Conservation (phyloP, 2,329 filamentous ascomycete genomes). For the Sarocladiaceae sp. region DNA sequence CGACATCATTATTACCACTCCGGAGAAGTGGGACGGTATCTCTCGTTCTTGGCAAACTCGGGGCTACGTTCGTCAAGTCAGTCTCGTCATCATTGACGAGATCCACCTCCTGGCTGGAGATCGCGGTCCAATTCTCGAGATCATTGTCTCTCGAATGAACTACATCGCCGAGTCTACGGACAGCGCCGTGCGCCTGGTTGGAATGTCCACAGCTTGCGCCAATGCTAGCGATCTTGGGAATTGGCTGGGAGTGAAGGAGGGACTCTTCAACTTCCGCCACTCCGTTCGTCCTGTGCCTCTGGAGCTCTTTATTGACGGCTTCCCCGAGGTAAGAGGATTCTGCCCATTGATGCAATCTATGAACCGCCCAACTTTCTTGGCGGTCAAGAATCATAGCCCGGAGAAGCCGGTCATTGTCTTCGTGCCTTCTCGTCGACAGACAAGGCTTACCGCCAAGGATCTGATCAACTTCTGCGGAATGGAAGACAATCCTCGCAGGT, state of each 20-base stretch:
- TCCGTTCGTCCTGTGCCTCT: conserved; percentile 94
- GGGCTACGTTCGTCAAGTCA: conserved; percentile 92
- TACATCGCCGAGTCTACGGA: conserved; percentile 96
- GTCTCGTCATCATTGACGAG: conserved; percentile 96
- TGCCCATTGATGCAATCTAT: conserved; percentile 98
- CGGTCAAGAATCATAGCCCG: conserved; percentile 94
- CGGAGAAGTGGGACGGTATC: conserved; percentile 99
- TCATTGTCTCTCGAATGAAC: conserved; percentile 94
- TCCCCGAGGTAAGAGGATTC: conserved; percentile 91
- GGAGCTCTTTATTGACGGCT: conserved; percentile 96
- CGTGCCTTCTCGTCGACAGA: conserved; percentile 91
- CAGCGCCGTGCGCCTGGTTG: conserved; percentile 80
- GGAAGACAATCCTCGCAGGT: conserved; percentile 94
- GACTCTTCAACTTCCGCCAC: conserved; percentile 94
- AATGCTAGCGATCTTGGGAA: conserved; percentile 93
- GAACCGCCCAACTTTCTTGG: conserved; percentile 94
- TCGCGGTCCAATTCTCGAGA: conserved; percentile 94
- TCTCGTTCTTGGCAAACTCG: conserved; percentile 98
- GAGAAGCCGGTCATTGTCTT: conserved; percentile 98
- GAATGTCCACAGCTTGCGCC: conserved; percentile 99
- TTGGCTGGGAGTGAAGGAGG: conserved; percentile 95
- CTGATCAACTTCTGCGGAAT: conserved; percentile 97
- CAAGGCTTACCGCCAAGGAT: conserved; percentile 89
- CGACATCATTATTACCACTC: conserved; percentile 96
- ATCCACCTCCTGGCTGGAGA: conserved; percentile 97